Percentiles rank a stretch among this genome's conserved stretches.
Conservation (phyloP, 257 asterid species). For the Salvia hispanica region DNA sequence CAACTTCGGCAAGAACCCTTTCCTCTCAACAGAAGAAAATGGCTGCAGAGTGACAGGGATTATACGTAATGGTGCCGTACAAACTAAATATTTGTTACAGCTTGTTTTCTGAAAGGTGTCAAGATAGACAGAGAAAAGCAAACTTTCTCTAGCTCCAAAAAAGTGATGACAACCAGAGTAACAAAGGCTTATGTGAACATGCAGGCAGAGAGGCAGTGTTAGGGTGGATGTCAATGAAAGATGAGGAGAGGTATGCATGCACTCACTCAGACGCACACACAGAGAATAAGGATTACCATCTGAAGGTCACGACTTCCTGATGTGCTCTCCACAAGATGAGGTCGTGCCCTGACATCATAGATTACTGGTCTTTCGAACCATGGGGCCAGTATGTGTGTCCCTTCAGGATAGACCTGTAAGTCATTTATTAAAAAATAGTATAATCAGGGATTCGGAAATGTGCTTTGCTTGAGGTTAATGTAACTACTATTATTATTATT, state of each 20-base stretch:
- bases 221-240: neutral
- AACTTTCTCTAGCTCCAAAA: neutral
- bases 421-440: neutral
- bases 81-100: neutral
- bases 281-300: conserved; percentile 54
- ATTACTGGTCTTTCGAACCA: conserved; percentile 92
- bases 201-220: neutral
- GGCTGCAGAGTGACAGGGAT: neutral
- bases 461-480: neutral
- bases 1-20: neutral
- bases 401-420: conserved; percentile 83
- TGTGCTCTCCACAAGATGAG: conserved; percentile 87
- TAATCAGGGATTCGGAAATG: neutral
- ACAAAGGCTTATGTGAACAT: conserved; percentile 3
- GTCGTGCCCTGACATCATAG: conserved; percentile 96
- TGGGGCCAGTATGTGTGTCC: conserved; percentile 88
- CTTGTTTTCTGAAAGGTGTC: neutral
- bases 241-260: neutral
- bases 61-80: neutral
- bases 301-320: conserved; percentile 97
- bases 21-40: neutral
- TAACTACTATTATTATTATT: neutral
- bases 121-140: conserved; percentile 7
- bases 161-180: conserved; percentile 1
- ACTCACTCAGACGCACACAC: neutral